Base-by-base conservation (phyloP, 2,329 filamentous ascomycete genomes). In the Aspergillus candidus region DNA sequence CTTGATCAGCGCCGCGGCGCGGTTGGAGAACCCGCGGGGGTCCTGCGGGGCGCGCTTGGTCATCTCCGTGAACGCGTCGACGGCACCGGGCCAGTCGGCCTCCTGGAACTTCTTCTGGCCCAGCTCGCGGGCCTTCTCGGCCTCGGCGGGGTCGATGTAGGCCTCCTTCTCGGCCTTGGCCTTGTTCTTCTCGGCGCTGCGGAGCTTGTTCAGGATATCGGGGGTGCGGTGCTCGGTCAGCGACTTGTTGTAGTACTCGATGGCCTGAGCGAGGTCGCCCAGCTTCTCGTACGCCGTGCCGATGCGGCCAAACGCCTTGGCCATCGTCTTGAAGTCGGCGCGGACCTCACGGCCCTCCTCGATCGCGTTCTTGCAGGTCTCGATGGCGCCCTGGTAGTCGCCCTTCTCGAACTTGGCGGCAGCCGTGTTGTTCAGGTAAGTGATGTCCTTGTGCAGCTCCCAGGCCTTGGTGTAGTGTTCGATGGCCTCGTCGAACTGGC, bases 21-120 rank as follows among this genome's bases (percentile, higher is more conserved):
- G 89, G 78, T 98, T 98, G 66, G 87, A 94, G 78, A 93, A 98
- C 35, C 93, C 91, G 57, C 94, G 84, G 33, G 93, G 84, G 63
- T 98, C 93, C 1, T 94, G 79, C 5, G 94, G 93, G 0, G 88
- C 85, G 46, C 93, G 89, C 79, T 96, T 96, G 69, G 86, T 86
- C 90, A 97, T 96, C 74, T 98, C 93, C 1, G 77, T 81, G 74
- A 98, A 98, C 1, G 91, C 88, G 35, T 88, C 89, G 22, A 98
- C 90, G 8, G 93, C 93, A 41, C 80, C 93, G 10, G 93, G 91
- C 86, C 90, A 97, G 70, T 98, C 90, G 29, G 80, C 84, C 59
- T 89, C 88, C 77, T 97, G 97, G 79, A 98, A 98, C 71, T 94
- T 94, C 69, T 87, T 81, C 72, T 96, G 96, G 35, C 93, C 93